Percentiles rank a stretch among this genome's conserved stretches.
phyloP scores from a whole-genome alignment of 306 rosid species.

The Castanopsis chinensis region DNA sequence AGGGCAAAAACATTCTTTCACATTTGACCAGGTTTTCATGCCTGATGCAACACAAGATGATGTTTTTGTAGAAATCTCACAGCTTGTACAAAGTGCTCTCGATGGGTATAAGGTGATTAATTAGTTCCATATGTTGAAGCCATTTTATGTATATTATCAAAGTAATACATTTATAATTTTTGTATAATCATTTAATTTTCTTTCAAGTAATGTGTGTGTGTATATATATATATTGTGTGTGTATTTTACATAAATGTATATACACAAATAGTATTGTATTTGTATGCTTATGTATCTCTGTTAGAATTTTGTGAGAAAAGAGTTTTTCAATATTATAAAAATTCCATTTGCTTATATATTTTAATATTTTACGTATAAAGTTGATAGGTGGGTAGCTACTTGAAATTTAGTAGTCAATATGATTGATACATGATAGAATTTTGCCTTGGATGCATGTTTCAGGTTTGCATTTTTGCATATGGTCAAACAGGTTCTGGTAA shows the following conservation, averaged over 20 bases:
- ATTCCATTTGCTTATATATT: not conserved
- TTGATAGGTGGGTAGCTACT: not conserved
- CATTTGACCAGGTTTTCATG: constrained; percentile 85
- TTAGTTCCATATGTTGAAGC: not conserved
- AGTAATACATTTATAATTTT: not conserved
- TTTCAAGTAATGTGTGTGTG: not conserved
- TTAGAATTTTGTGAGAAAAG: not conserved
- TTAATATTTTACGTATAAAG: not conserved
- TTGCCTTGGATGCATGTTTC: constrained; percentile 24
- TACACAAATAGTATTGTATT: no score
- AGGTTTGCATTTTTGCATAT: constrained; percentile 98
- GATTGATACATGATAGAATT: not conserved
- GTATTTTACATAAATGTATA: not conserved
- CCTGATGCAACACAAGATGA: constrained; percentile 83
- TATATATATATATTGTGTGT: not conserved
- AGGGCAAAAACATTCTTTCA: constrained; percentile 91
- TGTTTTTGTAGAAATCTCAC: constrained; percentile 87
- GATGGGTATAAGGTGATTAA: constrained; percentile 94
- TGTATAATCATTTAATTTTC: not conserved
- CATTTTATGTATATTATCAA: not conserved
- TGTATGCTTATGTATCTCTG: no score
- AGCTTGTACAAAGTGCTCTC: constrained; percentile 98
- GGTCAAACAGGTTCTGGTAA: constrained; percentile 99
- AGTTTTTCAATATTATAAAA: not conserved
- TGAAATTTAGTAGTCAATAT: not conserved